Percentiles rank a stretch among this genome's conserved stretches.
phyloP scores from a whole-genome alignment of 2,329 filamentous ascomycete genomes.

The Periconia sp. region DNA sequence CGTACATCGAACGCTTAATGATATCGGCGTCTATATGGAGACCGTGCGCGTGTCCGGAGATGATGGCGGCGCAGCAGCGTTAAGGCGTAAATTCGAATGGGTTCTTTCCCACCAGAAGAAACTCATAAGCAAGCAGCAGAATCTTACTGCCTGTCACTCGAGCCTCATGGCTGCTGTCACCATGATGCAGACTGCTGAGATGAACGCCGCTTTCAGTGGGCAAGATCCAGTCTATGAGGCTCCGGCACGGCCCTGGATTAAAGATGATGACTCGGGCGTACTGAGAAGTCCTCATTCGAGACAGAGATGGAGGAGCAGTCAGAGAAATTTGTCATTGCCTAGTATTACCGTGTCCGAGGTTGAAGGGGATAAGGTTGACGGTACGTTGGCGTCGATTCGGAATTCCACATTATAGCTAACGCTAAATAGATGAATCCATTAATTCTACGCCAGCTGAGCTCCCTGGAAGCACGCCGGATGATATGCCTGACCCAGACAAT shows the following conservation, averaged over 20 bases:
- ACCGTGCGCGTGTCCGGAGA: slow-evolving; percentile 26
- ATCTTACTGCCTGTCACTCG: slow-evolving; percentile 31
- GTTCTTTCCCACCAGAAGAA: slow-evolving; percentile 34
- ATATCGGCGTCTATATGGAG: slow-evolving; percentile 38
- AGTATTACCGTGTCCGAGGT: slow-evolving; percentile 25
- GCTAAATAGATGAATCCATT: slow-evolving; percentile 14
- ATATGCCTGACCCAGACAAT: slow-evolving; percentile 19
- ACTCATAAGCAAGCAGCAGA: slow-evolving; percentile 24
- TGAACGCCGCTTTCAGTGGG: slow-evolving; percentile 16
- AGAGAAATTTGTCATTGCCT: slow-evolving; percentile 28
- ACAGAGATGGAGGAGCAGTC: slow-evolving; percentile 24
- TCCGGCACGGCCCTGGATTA: slow-evolving; percentile 28
- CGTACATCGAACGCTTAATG: slow-evolving; percentile 30
- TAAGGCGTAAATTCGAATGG: slow-evolving; percentile 39
- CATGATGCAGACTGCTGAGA: slow-evolving; percentile 35
- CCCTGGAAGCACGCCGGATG: slow-evolving; percentile 34
- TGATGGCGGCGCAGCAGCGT: slow-evolving; percentile 22
- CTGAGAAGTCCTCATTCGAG: slow-evolving; percentile 31
- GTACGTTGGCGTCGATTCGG: slow-evolving; percentile 12
- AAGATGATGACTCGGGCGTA: slow-evolving; percentile 13
- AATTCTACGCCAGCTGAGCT: slow-evolving; percentile 29
- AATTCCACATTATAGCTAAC: slow-evolving; percentile 9
- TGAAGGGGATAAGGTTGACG: slow-evolving; percentile 15
- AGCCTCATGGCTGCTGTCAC: slow-evolving; percentile 33
- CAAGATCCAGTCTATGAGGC: slow-evolving; percentile 26